Evolutionary conservation across 2,329 filamentous ascomycete species (phyloP), one percentile per base, ranked within the genome.

Genomic region (Arthroderma sp.): DNA sequence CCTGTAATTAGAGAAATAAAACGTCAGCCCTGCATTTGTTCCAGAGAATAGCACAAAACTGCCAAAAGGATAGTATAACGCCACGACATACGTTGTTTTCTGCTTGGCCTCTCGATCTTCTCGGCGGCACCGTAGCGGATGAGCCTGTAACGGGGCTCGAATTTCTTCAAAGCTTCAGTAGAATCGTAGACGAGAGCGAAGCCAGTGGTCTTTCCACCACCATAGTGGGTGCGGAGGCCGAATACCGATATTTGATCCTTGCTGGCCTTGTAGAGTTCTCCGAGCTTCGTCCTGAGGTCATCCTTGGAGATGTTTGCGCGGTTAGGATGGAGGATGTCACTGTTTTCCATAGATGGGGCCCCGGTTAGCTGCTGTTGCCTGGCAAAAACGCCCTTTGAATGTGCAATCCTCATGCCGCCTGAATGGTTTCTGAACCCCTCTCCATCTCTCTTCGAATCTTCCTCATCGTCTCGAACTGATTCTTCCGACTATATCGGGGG

Each of bases 171-270:
- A 71, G 91, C 89, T 83, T 98, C 93, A 74, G 84, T 81, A 67
- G 88, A 95, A 80, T 98, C 93, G 85, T 98, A 98, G 81, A 98
- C 83, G 72, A 97, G 89, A 67, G 90, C 93, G 76, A 98, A 98
- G 71, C 93, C 93, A 67, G 91, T 97, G 77, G 88, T 95, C 87
- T 98, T 98, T 83, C 93, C 93, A 75, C 93, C 93, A 91, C 93
- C 93, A 76, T 87, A 98, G 77, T 97, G 91, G 70, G 93, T 98
- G 78, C 89, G 88, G 78, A 98, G 90, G 73, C 93, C 93, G 77
- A 98, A 98, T 77, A 95, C 90, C 77, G 86, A 91, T 78, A 97
- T 86, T 80, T 95, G 88, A 73, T 96, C 91, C 82, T 95, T 94
- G 80, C 85, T 85, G 77, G 89, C 86, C 86, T 97, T 97, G 90